Evolutionary conservation across 371 early-diverging fungal species (phyloP).

Genomic region (Lichtheimia hyalospora): DNA sequence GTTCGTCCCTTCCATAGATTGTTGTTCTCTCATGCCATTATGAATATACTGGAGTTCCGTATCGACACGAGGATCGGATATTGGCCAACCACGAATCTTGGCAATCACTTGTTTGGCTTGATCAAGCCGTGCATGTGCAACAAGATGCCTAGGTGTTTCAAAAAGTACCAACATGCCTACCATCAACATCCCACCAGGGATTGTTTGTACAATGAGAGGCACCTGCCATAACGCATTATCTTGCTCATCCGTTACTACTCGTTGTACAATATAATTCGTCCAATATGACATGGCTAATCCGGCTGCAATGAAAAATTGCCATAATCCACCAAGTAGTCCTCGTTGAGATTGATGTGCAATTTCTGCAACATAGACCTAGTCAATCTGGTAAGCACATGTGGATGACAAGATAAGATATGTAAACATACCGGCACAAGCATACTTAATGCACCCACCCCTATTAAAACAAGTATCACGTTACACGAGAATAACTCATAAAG

Average conservation of each 20-base stretch:
- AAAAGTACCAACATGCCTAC: conserved; percentile 34
- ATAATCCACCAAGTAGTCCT: conserved; percentile 30
- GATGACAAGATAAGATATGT: not conserved
- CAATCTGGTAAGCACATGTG: not conserved
- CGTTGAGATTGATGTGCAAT: conserved; percentile 32
- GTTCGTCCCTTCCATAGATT: not conserved
- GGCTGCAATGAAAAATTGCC: conserved; percentile 37
- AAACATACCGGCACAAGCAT: conserved; percentile 31
- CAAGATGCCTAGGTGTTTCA: conserved; percentile 52
- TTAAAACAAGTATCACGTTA: not conserved
- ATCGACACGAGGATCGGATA: conserved; percentile 73
- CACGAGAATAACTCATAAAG: too few relatives aligned
- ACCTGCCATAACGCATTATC: conserved; percentile 34
- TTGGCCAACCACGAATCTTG: conserved; percentile 69
- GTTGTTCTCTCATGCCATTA: not conserved
- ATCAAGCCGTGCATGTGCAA: not conserved
- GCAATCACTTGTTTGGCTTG: conserved; percentile 80
- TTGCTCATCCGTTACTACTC: conserved; percentile 14
- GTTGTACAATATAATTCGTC: conserved; percentile 32
- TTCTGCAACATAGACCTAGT: conserved; percentile 35
- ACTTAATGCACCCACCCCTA: conserved; percentile 31
- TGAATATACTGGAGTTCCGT: conserved; percentile 58
- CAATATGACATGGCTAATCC: conserved; percentile 38
- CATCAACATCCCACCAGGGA: conserved; percentile 35
- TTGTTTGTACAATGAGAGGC: conserved; percentile 32